Percentiles rank a stretch among this genome's conserved stretches.
These are phyloP conservation scores for Taiwanofungus camphoratus DNA, from an alignment of 1,284 basidiomycete genomes.

Conservation along the genomic window DNA sequence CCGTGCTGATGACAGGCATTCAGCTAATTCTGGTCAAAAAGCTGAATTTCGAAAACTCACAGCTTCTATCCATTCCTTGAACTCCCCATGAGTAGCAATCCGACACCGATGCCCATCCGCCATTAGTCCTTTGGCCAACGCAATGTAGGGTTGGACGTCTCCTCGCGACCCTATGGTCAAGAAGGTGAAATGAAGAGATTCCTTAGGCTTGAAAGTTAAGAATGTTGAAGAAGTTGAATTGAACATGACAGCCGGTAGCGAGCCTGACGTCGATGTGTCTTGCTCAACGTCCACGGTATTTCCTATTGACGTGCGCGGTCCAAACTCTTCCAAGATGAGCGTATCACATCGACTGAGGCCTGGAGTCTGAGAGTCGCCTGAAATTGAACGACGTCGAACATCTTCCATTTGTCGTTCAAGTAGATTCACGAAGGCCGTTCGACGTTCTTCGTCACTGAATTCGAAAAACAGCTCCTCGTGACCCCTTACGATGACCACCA, in stretches of 20 bases:
- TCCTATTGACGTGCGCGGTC: conserved; percentile 32
- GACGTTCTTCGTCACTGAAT: conserved; percentile 74
- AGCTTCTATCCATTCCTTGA: conserved; percentile 91
- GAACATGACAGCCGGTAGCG: conserved; percentile 86
- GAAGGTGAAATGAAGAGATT: conserved; percentile 83
- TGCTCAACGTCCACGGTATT: conserved; percentile 3
- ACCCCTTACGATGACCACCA: conserved; percentile 88
- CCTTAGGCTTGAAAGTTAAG: conserved; percentile 87
- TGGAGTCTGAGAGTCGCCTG: conserved; percentile 35
- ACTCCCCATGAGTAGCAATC: conserved; percentile 93
- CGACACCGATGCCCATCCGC: conserved; percentile 82
- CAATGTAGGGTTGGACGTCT: conserved; percentile 93
- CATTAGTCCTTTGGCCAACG: conserved; percentile 88
- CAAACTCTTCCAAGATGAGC: conserved; percentile 70
- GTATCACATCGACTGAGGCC: conserved; percentile 56
- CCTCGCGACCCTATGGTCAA: conserved; percentile 93
- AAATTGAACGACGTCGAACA: conserved; percentile 43
- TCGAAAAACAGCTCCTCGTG: conserved; percentile 98
- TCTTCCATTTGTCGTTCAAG: conserved; percentile 81
- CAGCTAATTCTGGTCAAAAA: not conserved
- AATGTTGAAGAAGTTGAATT: conserved; percentile 90
- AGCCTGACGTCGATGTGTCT: conserved; percentile 49
- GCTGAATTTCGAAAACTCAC: conserved; percentile 40
- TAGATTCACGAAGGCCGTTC: conserved; percentile 69
- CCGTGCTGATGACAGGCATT: conserved; percentile 64